A percentile compares a stretch with the other conserved stretches of the same genome.
Conservation (phyloP, 176 grass and related monocot species). For the Otatea glauca region DNA sequence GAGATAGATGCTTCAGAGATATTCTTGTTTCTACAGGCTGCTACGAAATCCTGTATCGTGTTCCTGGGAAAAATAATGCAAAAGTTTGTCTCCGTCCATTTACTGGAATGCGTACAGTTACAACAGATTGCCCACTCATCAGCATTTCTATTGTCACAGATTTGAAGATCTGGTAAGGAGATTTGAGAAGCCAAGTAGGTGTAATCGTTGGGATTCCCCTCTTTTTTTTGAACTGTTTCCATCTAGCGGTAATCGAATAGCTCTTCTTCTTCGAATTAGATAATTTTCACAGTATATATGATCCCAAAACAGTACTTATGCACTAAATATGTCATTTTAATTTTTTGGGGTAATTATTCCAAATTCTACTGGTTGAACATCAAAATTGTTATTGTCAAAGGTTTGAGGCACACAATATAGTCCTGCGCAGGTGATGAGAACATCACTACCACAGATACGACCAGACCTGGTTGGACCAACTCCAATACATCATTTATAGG, state of each 20-base stretch:
- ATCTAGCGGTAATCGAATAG: conserved; percentile 64
- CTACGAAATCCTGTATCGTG: conserved; percentile 17
- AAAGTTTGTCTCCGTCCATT: neutral
- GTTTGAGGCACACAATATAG: neutral
- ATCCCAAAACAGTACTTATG: neutral
- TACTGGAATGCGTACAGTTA: neutral
- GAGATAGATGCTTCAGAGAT: conserved; percentile 12
- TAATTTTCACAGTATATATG: neutral
- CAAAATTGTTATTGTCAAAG: neutral
- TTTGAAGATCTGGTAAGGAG: conserved; percentile 84
- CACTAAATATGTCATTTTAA: neutral
- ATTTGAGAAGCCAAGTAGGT: conserved; percentile 89
- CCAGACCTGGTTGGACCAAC: too few relatives aligned
- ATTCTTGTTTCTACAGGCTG: conserved; percentile 32
- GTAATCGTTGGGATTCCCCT: conserved; percentile 92
- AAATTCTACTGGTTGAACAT: neutral
- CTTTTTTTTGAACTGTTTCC: conserved; percentile 93
- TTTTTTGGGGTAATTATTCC: neutral
- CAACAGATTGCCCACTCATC: neutral
- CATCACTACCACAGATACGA: too few relatives aligned
- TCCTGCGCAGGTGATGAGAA: too few relatives aligned
- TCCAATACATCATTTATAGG: too few relatives aligned
- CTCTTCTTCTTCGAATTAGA: neutral
- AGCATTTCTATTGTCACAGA: conserved; percentile 48
- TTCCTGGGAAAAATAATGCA: neutral